Conservation (phyloP, 2,329 filamentous ascomycete genomes). For the Diaporthe vexans region DNA sequence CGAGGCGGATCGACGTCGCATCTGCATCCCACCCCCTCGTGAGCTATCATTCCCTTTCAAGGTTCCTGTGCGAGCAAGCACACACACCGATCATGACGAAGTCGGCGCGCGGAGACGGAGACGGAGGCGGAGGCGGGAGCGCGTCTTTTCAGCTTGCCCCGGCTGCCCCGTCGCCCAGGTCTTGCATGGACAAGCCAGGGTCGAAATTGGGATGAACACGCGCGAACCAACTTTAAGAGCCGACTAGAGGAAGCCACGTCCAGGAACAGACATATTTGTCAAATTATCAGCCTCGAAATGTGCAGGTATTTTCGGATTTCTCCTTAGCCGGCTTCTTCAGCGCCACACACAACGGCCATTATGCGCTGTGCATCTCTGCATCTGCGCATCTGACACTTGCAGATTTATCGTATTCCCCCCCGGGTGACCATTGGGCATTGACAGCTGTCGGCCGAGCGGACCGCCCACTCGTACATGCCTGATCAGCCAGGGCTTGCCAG, state of each 20-base stretch:
- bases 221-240: not conserved
- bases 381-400: constrained; percentile 3
- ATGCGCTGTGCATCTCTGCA: constrained; percentile 3
- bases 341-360: not conserved
- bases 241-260: constrained; percentile 18
- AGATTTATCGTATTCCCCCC: constrained; percentile 4
- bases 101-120: not conserved
- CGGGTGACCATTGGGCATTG: not conserved
- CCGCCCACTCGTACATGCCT: not conserved
- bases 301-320: not conserved
- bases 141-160: not conserved
- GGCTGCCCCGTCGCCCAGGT: not conserved
- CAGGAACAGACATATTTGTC: constrained; percentile 24
- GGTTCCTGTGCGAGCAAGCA: no score
- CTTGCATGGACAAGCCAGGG: constrained; percentile 22
- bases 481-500: constrained; percentile 27
- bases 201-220: constrained; percentile 32
- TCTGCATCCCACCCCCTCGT: not conserved
- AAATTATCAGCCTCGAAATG: not conserved
- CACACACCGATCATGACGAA: not conserved
- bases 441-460: constrained; percentile 29
- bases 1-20: constrained; percentile 20
- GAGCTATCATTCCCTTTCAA: not conserved
- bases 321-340: not conserved
- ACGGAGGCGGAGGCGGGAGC: not conserved